These are phyloP conservation scores for Rhododendron vialii DNA, from an alignment of 148 eudicot genomes.

Conservation along the genomic window DNA sequence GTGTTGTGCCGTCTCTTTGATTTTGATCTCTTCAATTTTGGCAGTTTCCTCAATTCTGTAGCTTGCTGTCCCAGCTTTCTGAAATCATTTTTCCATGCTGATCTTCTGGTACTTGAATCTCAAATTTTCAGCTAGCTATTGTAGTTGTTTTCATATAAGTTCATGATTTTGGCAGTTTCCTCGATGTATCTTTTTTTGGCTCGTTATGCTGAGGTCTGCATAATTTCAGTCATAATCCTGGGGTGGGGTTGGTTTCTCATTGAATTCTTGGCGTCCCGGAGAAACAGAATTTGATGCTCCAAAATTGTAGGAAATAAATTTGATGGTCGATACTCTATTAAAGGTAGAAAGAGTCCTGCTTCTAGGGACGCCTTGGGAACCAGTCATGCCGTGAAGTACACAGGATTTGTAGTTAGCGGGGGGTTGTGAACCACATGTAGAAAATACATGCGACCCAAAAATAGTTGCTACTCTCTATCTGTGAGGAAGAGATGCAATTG, in stretches of 20 bases:
- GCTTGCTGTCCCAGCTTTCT: not conserved
- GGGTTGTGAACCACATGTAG: too few species aligned
- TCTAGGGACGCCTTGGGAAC: not conserved
- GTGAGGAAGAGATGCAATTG: too few species aligned
- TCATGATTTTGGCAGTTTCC: not conserved
- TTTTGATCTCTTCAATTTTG: not conserved
- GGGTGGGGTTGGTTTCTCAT: not conserved
- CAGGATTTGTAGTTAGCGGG: too few species aligned
- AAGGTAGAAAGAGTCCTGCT: not conserved
- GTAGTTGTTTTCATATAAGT: not conserved
- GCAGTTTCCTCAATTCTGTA: not conserved
- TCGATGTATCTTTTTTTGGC: not conserved
- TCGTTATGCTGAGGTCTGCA: not conserved
- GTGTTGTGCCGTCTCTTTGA: conserved; percentile 31
- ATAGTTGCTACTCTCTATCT: too few species aligned
- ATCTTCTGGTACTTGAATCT: not conserved
- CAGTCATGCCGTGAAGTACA: too few species aligned
- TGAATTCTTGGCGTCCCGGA: not conserved
- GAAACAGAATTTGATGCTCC: not conserved
- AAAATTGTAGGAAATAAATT: not conserved
- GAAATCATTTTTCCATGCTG: not conserved
- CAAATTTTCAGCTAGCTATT: not conserved
- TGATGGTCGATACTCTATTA: not conserved
- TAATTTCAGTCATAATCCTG: not conserved
- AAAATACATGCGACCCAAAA: too few species aligned